phyloP scores from a whole-genome alignment of 768 basidiomycete genomes.

The Amanita fuliginea region DNA sequence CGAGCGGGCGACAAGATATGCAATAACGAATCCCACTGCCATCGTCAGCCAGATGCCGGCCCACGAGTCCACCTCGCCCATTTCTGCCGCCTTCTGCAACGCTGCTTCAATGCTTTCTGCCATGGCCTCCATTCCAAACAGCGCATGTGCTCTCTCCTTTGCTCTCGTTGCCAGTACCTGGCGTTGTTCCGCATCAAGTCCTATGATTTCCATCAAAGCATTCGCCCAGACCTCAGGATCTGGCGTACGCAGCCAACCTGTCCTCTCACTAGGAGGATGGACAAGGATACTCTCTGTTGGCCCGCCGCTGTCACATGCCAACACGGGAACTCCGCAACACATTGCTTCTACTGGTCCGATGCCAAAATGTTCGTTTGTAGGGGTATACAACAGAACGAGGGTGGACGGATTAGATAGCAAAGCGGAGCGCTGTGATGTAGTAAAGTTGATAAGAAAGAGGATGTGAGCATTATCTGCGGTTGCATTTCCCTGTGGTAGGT shows the following conservation, averaged over 20 bases:
- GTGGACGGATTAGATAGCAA: conserved; percentile 62
- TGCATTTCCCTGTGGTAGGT: conserved; percentile 28
- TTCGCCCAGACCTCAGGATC: conserved; percentile 58
- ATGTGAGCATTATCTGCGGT: conserved; percentile 41
- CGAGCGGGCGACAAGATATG: background rate
- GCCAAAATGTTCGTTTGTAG: conserved; percentile 92
- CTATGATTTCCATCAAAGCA: conserved; percentile 50
- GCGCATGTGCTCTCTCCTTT: conserved; percentile 42
- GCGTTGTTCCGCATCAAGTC: conserved; percentile 29
- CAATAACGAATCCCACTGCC: conserved; percentile 1
- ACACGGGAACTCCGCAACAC: conserved; percentile 81
- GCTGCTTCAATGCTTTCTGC: conserved; percentile 44
- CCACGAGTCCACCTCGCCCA: conserved; percentile 31
- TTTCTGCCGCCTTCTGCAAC: conserved; percentile 39
- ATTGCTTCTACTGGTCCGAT: conserved; percentile 95
- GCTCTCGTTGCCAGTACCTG: conserved; percentile 41
- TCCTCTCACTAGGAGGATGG: conserved; percentile 30
- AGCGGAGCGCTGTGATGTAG: conserved; percentile 70
- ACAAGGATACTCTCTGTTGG: conserved; percentile 76
- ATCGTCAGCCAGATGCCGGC: conserved; percentile 15
- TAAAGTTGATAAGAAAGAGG: conserved; percentile 88
- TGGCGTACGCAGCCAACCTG: conserved; percentile 70
- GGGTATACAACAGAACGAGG: conserved; percentile 81
- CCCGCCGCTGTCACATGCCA: conserved; percentile 82
- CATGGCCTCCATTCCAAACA: conserved; percentile 78